Base-by-base conservation (phyloP, 2,329 filamentous ascomycete species). In the Calonectria honghensis region DNA sequence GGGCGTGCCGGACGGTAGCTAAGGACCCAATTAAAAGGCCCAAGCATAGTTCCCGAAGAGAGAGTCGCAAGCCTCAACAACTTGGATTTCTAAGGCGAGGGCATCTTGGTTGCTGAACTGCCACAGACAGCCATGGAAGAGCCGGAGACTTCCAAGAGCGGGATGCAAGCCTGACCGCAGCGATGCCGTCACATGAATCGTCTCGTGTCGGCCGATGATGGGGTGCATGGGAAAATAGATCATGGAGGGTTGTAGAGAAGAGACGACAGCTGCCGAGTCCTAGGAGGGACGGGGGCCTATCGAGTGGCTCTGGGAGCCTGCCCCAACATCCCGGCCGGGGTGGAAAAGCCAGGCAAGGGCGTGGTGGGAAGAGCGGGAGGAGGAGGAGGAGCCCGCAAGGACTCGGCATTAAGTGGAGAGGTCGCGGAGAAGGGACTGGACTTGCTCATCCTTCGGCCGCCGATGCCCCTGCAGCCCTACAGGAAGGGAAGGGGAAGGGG, bases 401-500 rank as follows among this genome's bases (percentile, higher is more conserved):
- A 7, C 32, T 37, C 29, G 41, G 20, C 27, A 45, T 51, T 24
- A 41, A 61, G 68, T 70, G 54, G 68, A 64, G 54, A 16, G 39
- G 54, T 45, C 54, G 51, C n/a, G 31, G 18, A 27, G 20, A 27
- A 51, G 29, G 41, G 57, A 32, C 32, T n/a, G 54, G 57, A 32
- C 32, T n/a, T n/a, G 29, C 13, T 54, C 54, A 64, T 70, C 68
- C 59, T 70, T 65, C 59, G 61, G 68, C 57, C 57, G 68, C 51
- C 59, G 11, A 52, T n/a, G 27, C n/a, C 45, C 29, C 41, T 65
- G 51, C 68, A 70, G 68, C 68, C 68, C 68, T 70, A 70, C 54
- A 27, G 27, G 27, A 64, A n/a, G 48, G 35, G 41, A 24, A 27
- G 9, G 59, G 57, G 14, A 35, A 39, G 16, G 14, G 13, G 10